Percentiles rank a stretch among this genome's conserved stretches.
These are phyloP conservation scores for Colletotrichum spinosum DNA, from an alignment of 2,329 filamentous ascomycete genomes.

Conservation along the genomic window DNA sequence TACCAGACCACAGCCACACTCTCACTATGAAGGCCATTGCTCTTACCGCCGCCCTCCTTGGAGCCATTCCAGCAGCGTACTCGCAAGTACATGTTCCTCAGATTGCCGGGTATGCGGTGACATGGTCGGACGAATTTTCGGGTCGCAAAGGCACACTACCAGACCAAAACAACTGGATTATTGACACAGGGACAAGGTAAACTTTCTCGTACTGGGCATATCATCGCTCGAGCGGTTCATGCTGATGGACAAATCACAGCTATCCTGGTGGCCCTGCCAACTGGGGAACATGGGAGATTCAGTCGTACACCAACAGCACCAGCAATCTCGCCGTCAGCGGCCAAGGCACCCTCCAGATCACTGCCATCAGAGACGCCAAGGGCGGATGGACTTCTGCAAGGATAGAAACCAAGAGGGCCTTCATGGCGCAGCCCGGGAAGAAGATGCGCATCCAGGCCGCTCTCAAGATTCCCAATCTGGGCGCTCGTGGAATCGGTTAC, in stretches of 20 bases:
- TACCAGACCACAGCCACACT: no score
- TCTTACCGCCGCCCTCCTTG: neutral
- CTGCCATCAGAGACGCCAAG: conserved; percentile 52
- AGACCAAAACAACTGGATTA: conserved; percentile 56
- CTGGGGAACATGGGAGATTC: conserved; percentile 61
- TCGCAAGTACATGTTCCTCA: conserved; percentile 21
- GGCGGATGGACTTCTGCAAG: conserved; percentile 57
- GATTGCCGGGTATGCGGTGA: conserved; percentile 46
- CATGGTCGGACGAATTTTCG: conserved; percentile 58
- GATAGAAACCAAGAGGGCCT: conserved; percentile 52
- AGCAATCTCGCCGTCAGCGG: conserved; percentile 62
- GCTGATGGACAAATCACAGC: conserved; percentile 23
- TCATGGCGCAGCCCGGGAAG: conserved; percentile 46
- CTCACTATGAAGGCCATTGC: no score
- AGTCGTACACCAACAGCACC: conserved; percentile 56
- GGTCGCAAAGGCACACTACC: conserved; percentile 50
- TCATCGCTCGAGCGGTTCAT: no score
- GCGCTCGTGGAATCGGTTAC: conserved; percentile 46
- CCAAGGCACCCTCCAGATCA: conserved; percentile 56
- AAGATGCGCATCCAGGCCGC: conserved; percentile 52
- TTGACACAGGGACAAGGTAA: conserved; percentile 51
- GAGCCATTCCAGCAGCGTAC: neutral
- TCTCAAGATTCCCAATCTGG: conserved; percentile 46
- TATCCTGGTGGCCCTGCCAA: conserved; percentile 57
- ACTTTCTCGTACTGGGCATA: neutral